Evolutionary conservation across 129 eudicot genomes (phyloP).

Genomic region (Pittosporum tobira): DNA sequence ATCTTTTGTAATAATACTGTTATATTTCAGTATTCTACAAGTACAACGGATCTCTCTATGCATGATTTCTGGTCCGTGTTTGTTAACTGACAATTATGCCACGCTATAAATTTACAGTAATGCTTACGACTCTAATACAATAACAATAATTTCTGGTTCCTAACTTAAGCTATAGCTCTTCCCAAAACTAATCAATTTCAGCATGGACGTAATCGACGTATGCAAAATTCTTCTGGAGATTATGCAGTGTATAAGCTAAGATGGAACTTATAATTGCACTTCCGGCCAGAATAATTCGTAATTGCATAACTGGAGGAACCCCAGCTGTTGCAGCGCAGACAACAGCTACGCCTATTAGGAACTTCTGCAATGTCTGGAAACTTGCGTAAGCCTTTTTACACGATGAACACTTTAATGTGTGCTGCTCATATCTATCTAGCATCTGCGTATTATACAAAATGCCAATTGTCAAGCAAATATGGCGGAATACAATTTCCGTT

Average conservation of each 20-base stretch:
- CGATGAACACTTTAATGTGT: conserved; percentile 76
- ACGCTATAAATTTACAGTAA: background rate
- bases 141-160: background rate
- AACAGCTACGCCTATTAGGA: conserved; percentile 51
- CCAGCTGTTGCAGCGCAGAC: conserved; percentile 58
- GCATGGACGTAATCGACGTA: conserved; percentile 86
- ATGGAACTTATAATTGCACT: conserved; percentile 55
- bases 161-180: background rate
- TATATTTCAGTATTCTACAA: too few relatives aligned
- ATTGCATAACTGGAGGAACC: conserved; percentile 52
- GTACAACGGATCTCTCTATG: too few relatives aligned
- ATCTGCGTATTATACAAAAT: conserved; percentile 33
- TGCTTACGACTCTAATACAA: background rate
- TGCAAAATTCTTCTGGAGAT: conserved; percentile 70
- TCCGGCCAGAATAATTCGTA: conserved; percentile 40
- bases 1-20: too few relatives aligned
- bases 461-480: background rate
- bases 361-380: conserved; percentile 64
- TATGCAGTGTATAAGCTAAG: conserved; percentile 45
- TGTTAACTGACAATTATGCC: too few relatives aligned
- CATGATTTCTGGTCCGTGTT: too few relatives aligned
- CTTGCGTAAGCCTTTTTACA: conserved; percentile 50
- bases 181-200: conserved; percentile 48
- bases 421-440: conserved; percentile 92
- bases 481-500: too few relatives aligned